Percentiles rank a stretch among this genome's conserved stretches.
Conservation (phyloP, 2,329 filamentous ascomycete species). For the Sarocladiaceae sp. region DNA sequence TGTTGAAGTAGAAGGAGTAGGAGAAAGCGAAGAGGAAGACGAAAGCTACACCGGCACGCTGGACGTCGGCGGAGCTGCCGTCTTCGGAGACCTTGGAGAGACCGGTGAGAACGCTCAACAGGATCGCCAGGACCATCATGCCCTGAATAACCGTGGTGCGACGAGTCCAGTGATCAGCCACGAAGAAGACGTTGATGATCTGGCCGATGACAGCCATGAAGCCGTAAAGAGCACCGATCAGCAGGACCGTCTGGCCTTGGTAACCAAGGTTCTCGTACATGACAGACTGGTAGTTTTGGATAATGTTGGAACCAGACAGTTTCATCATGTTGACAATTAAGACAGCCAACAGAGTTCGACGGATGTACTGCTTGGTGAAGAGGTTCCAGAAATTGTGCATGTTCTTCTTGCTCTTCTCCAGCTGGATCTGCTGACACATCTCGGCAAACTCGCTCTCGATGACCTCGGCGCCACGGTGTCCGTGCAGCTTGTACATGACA, state of each 20-base stretch:
- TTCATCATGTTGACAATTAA: constrained; percentile 18
- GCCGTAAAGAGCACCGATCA: constrained; percentile 37
- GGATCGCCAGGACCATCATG: constrained; percentile 12
- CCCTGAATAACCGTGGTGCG: constrained; percentile 7
- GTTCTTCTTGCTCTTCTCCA: constrained; percentile 15
- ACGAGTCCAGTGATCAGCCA: constrained; percentile 22
- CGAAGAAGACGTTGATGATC: constrained; percentile 20
- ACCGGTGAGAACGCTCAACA: constrained; percentile 15
- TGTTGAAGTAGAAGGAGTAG: constrained; percentile 24
- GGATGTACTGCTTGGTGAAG: constrained; percentile 19
- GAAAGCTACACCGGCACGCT: constrained; percentile 20
- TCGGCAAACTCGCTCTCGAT: constrained; percentile 15
- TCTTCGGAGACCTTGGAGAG: constrained; percentile 16
- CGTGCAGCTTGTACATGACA: constrained; percentile 18
- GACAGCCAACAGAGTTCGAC: constrained; percentile 18
- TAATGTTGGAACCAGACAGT: constrained; percentile 19
- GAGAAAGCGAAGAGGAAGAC: constrained; percentile 21
- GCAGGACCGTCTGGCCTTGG: constrained; percentile 39
- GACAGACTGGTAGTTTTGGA: constrained; percentile 25
- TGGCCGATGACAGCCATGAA: constrained; percentile 22
- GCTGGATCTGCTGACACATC: constrained; percentile 19
- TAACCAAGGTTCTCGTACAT: constrained; percentile 36
- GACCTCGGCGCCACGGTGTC: constrained; percentile 17
- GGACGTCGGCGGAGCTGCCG: constrained; percentile 14
- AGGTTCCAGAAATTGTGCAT: constrained; percentile 10